Evolutionary conservation across 768 basidiomycete species (phyloP), one percentile per base, ranked within the genome.

Genomic region (Pisolithus albus): DNA sequence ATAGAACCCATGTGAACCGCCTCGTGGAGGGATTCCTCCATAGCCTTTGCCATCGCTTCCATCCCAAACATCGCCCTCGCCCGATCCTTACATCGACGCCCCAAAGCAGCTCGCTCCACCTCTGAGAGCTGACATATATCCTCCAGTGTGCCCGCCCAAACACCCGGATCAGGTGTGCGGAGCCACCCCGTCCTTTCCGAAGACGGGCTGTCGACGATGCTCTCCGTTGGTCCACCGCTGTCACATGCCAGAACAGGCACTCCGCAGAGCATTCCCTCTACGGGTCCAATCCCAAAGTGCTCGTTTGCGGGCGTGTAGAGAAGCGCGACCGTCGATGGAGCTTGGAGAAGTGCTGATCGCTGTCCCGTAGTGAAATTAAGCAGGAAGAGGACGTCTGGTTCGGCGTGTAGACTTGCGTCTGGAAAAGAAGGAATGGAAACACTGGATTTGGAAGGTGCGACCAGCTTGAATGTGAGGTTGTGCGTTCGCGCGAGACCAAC

Each of bases 271-370:
- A 97, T 97, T 0, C 82, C 93, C 66, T 99, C 95, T 3, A 97
- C 80, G 2, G 96, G 95, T 0, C 86, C 94, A 58, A 99, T 97
- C 1, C 95, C 96, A 65, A 98, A 96, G 65, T 99, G 95, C 61
- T 99, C 95, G 66, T 95, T 95, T 7, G 79, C 72, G 0, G 95
- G 96, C 0, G 95, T 99, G 65, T 99, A 99, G 7, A 99, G 76
- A 0, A 98, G 74, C 0, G 81, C 88, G 15, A 81, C 67, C 0
- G 91, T 89, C 5, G 76, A 78, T 0, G 79, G 65, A 5, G 81
- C 76, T 11, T 71, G 79, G 36, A 99, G 81, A 1, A 98, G 79
- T 7, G 84, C 84, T 1, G 88, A 82, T 28, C 94, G 86, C 64
- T 98, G 95, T 0, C 73, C 58, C 6, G 85, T 86, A 1, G 88